Percentiles rank a stretch among this genome's conserved stretches.
phyloP scores from a whole-genome alignment of 2,329 filamentous ascomycete species.

The Ophiostoma himal-ulmi region DNA sequence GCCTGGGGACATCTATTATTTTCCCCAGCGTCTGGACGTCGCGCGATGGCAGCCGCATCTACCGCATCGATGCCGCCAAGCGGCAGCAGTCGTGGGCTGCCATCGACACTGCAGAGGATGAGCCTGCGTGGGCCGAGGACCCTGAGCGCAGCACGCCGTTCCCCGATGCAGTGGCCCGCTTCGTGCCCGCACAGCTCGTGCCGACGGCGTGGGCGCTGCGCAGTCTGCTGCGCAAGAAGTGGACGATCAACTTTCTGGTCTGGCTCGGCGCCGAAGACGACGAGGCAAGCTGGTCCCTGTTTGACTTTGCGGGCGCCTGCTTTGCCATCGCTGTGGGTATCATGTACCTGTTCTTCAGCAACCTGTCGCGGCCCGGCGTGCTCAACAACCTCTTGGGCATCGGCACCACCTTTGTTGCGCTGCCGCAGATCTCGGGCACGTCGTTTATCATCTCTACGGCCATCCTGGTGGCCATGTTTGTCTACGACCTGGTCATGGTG shows the following conservation, averaged over 20 bases:
- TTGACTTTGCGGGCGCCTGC: not conserved
- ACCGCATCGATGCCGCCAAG: constrained; percentile 40
- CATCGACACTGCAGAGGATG: constrained; percentile 21
- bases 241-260: constrained; percentile 42
- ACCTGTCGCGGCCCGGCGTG: constrained; percentile 48
- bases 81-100: constrained; percentile 34
- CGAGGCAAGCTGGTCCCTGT: not conserved
- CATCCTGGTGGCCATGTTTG: constrained; percentile 73
- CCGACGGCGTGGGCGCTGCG: constrained; percentile 47
- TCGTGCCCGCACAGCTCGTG: constrained; percentile 28
- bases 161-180: constrained; percentile 36
- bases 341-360: constrained; percentile 50
- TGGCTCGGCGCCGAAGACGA: not conserved
- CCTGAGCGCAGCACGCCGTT: constrained; percentile 36
- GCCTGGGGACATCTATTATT: constrained; percentile 58
- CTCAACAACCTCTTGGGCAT: constrained; percentile 59
- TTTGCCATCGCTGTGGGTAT: constrained; percentile 32
- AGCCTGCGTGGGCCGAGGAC: constrained; percentile 28
- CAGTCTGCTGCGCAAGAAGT: constrained; percentile 45
- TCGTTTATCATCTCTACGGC: constrained; percentile 77
- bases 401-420: not conserved
- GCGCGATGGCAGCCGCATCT: constrained; percentile 37
- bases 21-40: constrained; percentile 67
- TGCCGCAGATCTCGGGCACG: constrained; percentile 64
- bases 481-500: constrained; percentile 92